Base-by-base conservation (phyloP, 1,284 basidiomycete genomes). In the Leccinum angustisporum region DNA sequence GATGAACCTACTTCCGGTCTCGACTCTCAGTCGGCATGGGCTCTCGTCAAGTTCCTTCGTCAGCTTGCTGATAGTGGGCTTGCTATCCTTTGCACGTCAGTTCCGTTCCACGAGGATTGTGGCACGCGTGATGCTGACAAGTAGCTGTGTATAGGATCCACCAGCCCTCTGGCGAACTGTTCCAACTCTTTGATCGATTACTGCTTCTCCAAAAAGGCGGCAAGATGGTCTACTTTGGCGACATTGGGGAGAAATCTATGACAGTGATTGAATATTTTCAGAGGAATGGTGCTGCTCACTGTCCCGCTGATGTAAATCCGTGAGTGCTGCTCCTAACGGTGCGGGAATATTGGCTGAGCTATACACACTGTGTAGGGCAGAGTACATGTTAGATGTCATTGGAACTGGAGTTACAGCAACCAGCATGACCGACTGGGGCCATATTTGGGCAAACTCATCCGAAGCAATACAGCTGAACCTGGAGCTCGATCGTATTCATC, bases 21-120 rank as follows among this genome's bases (percentile, higher is more conserved):
- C n/a, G 93, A 95, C 72, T 93, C 92, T 7, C 93, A 95, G 71
- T 90, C 87, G 59, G 92, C 94, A 0, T 95, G 90, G 89, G 90
- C 88, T 18, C 92, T 96, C 67, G 82, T 93, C 58, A 79, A 82
- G 2, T 88, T 95, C 72, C 80, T 96, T 61, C 83, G 88, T 25
- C 85, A 88, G 63, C 83, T 96, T 9, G 90, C 94, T 8, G 83
- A 91, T 64, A 86, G 85, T 65, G 95, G 94, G 68, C 79, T 81
- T 64, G 85, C 87, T 21, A 87, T 90, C 61, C 77, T 91, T 25
- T 88, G 86, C 83, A 86, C 86, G 80, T 93, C 81, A 8, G 88
- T n/a, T 73, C 54, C 6, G 78, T 2, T 34, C 78, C 10, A 3
- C 79, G 1, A 21, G 77, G 18, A 30, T 46, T 18, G 5, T 4